phyloP scores from a whole-genome alignment of 805 yeast species.

The Yamadazyma takamatsuzukensis region DNA sequence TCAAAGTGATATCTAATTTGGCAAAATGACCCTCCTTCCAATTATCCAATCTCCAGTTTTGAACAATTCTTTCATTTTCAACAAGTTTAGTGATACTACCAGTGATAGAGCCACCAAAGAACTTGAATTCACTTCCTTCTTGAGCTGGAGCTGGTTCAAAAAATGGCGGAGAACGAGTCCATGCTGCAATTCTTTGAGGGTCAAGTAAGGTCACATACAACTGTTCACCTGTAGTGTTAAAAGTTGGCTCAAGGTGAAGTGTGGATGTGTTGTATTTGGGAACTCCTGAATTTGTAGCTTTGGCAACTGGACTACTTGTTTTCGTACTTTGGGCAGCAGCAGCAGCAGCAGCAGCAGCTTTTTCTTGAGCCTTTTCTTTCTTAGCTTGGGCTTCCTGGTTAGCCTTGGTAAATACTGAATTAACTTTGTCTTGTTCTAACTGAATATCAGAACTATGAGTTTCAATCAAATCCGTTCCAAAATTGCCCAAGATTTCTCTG shows the following conservation, averaged over 20 bases:
- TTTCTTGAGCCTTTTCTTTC: constrained; percentile 1
- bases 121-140: constrained; percentile 59
- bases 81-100: constrained; percentile 65
- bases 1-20: constrained; percentile 57
- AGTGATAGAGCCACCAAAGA: constrained; percentile 84
- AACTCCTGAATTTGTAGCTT: constrained; percentile 18
- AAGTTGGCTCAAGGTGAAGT: constrained; percentile 70
- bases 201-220: constrained; percentile 74
- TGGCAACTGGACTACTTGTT: constrained; percentile 2
- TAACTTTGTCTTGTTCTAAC: constrained; percentile 48
- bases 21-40: constrained; percentile 91
- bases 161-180: constrained; percentile 76
- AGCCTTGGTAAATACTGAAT: constrained; percentile 41
- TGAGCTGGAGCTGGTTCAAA: constrained; percentile 46
- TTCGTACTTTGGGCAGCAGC: neutral
- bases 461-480: constrained; percentile 73
- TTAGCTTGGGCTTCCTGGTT: constrained; percentile 40
- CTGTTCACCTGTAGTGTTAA: constrained; percentile 86
- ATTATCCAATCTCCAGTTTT: constrained; percentile 82
- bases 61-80: constrained; percentile 56
- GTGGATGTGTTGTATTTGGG: constrained; percentile 80
- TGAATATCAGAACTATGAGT: constrained; percentile 87
- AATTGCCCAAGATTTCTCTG: constrained; percentile 54
- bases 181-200: constrained; percentile 76
- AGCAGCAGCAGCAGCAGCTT: constrained; percentile 1